Evolutionary conservation across 768 basidiomycete species (phyloP).

Genomic region (Mycena rosella): DNA sequence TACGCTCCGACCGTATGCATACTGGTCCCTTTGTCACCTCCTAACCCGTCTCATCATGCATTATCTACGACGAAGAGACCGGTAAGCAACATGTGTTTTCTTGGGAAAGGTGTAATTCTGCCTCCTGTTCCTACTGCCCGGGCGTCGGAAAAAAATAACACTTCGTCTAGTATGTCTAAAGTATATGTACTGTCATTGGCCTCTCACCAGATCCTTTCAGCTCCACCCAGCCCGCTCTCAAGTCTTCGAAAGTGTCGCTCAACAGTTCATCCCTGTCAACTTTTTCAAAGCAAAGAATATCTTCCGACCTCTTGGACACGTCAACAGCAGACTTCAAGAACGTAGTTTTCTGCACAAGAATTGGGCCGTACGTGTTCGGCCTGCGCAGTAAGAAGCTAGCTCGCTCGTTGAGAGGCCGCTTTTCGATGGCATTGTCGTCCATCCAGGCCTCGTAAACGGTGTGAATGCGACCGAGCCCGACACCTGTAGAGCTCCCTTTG

Average conservation of each 20-base stretch:
- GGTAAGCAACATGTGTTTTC: too few relatives aligned
- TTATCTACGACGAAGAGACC: too few relatives aligned
- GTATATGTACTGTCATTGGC: too few relatives aligned
- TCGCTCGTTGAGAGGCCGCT: slow-evolving; percentile 29
- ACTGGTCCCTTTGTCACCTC: too few relatives aligned
- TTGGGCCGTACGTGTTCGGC: slow-evolving; percentile 31
- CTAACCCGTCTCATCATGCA: too few relatives aligned
- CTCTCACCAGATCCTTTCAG: neutral
- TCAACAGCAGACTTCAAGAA: slow-evolving; percentile 23
- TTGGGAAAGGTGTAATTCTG: too few relatives aligned
- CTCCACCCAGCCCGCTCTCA: slow-evolving; percentile 31
- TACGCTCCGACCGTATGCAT: too few relatives aligned
- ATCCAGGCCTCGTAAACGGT: slow-evolving; percentile 39
- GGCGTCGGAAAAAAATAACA: too few relatives aligned
- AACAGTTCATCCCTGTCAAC: slow-evolving; percentile 33
- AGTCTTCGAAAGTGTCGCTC: slow-evolving; percentile 29
- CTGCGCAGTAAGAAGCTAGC: slow-evolving; percentile 29
- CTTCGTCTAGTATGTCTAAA: too few relatives aligned
- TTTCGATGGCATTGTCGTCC: slow-evolving; percentile 29
- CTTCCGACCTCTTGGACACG: slow-evolving; percentile 6
- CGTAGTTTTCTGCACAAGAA: slow-evolving; percentile 37
- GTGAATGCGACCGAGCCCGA: slow-evolving; percentile 40
- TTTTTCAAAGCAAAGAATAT: slow-evolving; percentile 35
- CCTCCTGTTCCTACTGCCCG: too few relatives aligned
- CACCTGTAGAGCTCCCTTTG: slow-evolving; percentile 28